phyloP scores from a whole-genome alignment of 1,284 basidiomycete species.

The Vanrija humicola region DNA sequence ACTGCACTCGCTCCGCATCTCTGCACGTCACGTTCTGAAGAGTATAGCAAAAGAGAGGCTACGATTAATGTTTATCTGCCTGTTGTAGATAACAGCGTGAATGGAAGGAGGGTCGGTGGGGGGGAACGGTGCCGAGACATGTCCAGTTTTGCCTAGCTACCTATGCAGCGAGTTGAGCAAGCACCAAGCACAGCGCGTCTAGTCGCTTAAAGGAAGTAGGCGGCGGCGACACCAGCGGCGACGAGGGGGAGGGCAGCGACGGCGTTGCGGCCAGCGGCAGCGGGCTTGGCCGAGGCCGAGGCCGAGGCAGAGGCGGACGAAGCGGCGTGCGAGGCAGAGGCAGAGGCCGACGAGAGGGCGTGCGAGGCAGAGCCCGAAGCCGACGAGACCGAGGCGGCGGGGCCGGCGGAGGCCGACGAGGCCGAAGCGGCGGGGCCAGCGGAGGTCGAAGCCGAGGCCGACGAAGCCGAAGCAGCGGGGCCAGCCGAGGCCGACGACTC shows the following conservation, averaged over 20 bases:
- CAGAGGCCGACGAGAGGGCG: not conserved
- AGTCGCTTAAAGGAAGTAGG: constrained; percentile 6
- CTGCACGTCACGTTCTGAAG: too few species aligned
- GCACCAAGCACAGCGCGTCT: not conserved
- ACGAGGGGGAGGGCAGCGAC: constrained; percentile 30
- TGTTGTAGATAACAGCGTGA: too few species aligned
- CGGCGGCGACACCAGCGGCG: constrained; percentile 32
- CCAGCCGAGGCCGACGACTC: constrained; percentile 5
- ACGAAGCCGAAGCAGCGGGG: not conserved
- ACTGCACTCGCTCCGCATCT: too few species aligned
- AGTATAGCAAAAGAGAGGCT: too few species aligned
- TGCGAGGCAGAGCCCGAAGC: constrained; percentile 9
- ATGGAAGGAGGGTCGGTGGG: too few species aligned
- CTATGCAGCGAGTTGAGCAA: too few species aligned
- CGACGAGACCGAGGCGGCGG: constrained; percentile 12
- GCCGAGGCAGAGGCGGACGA: constrained; percentile 17
- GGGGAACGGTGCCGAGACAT: too few species aligned
- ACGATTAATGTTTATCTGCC: too few species aligned
- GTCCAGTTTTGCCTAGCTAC: too few species aligned
- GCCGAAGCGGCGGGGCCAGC: constrained; percentile 7
- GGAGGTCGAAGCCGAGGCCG: not conserved
- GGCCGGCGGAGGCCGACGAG: constrained; percentile 5
- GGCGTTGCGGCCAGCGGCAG: constrained; percentile 21
- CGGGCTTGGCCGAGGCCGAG: constrained; percentile 8
- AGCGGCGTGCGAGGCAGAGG: not conserved